Percentiles rank a stretch among this genome's conserved stretches.
Conservation (phyloP, 257 asterid species). For the Fraxinus americana region DNA sequence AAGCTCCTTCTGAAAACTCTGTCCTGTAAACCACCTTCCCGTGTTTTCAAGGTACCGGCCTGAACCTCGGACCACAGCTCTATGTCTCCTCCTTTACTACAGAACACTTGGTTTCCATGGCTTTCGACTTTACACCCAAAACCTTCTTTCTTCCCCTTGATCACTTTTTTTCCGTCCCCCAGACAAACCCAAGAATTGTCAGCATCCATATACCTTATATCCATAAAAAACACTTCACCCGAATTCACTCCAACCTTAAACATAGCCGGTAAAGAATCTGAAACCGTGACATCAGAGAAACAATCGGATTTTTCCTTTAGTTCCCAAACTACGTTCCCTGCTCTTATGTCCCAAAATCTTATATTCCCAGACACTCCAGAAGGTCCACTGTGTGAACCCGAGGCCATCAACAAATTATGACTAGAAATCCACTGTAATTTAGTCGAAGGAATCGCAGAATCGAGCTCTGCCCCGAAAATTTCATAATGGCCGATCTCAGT, state of each 20-base stretch:
- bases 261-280: constrained; percentile 47
- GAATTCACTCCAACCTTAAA: constrained; percentile 87
- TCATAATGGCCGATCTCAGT: constrained; percentile 73
- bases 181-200: constrained; percentile 70
- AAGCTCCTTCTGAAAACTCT: constrained; percentile 70
- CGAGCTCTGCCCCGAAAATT: constrained; percentile 83
- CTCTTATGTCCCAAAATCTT: constrained; percentile 82
- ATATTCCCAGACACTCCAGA: constrained; percentile 81
- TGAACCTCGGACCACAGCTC: constrained; percentile 85
- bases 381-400: constrained; percentile 94
- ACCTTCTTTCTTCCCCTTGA: constrained; percentile 84
- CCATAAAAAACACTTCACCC: constrained; percentile 71
- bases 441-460: constrained; percentile 89
- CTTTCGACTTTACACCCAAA: constrained; percentile 66
- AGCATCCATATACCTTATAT: constrained; percentile 61
- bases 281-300: constrained; percentile 75
- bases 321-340: constrained; percentile 72
- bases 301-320: constrained; percentile 79
- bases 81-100: constrained; percentile 71
- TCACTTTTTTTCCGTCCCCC: constrained; percentile 57
- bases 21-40: constrained; percentile 24
- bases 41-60: constrained; percentile 35
- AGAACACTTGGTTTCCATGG: constrained; percentile 81
- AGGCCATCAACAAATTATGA: constrained; percentile 86
- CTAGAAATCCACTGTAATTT: constrained; percentile 70